Base-by-base conservation (phyloP, 352 stramenopile genomes). In the Phytophthora pseudosyringae region DNA sequence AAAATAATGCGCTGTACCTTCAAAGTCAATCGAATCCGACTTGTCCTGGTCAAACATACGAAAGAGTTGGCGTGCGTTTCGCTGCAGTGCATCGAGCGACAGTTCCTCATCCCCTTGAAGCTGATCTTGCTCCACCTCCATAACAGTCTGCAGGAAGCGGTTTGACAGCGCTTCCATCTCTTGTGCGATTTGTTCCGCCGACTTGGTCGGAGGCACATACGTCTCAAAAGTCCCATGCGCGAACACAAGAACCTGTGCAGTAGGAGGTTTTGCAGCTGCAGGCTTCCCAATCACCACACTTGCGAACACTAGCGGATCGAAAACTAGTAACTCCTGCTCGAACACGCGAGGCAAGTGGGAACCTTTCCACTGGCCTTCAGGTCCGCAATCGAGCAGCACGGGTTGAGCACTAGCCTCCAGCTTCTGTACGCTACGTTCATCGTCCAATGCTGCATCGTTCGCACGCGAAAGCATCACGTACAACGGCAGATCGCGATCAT, bases 11-110 rank as follows among this genome's bases (percentile, higher is more conserved):
- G 7, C 15, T 35, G 8, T 59, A 92, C 83, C 83, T 55, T 81
- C 67, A 63, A 91, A 91, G 46, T 93, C 82, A 48, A 93, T 93
- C 28, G 82, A 88, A 60, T 90, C 78, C 33, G 84, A 93, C 38
- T 77, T 79, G 61, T 93, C 84, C 26, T 86, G 67, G 36, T 93
- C 84, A 50, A 93, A 93, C 50, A 93, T 77, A 10, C 64, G 67
- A 47, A 93, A 93, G 13, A 93, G 62, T 31, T 91, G 73, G 0
- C 73, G 72, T 6, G 81, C 84, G 51, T 79, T 86, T 13, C 67
- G 69, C 47, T 88, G 76, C 8, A 93, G 66, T 9, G 51, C 69
- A 32, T 88, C 75, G 18, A 84, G 61, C 18, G 68, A 76, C n/a
- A 88, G 46, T 7, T 67, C 51, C 2, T 71, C 69, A 6, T 61